These are phyloP conservation scores for Cercospora sp. DNA, from an alignment of 2,329 filamentous ascomycete species.

Conservation along the genomic window DNA sequence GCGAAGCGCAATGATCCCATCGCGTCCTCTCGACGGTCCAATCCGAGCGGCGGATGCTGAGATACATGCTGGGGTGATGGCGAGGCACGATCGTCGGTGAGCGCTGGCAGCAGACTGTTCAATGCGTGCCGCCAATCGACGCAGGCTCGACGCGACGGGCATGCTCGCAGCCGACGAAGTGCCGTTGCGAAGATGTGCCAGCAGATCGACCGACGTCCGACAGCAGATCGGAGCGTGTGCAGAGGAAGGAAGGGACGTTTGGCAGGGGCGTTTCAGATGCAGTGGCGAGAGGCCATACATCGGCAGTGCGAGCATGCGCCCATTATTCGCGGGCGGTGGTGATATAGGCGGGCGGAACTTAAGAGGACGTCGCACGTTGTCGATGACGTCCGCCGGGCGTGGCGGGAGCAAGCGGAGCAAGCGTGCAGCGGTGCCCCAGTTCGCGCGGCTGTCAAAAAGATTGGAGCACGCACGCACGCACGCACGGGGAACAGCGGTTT, in stretches of 20 bases:
- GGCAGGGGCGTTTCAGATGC: background rate
- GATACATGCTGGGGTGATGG: background rate
- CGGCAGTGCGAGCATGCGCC: background rate
- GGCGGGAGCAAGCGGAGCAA: background rate
- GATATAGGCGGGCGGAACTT: background rate
- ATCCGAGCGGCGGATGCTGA: background rate
- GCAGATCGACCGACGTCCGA: background rate
- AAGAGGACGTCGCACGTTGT: background rate
- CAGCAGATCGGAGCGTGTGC: background rate
- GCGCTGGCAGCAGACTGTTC: background rate
- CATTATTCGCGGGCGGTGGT: background rate
- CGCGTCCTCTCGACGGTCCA: background rate
- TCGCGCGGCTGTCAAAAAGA: constrained; percentile 6
- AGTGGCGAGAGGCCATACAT: background rate
- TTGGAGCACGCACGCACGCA: background rate
- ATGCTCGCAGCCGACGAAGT: background rate
- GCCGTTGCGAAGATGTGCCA: background rate
- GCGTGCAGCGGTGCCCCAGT: constrained; percentile 14
- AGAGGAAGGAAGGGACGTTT: background rate
- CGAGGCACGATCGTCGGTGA: background rate
- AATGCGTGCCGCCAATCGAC: background rate
- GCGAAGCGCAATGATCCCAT: background rate
- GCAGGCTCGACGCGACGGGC: background rate
- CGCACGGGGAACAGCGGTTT: constrained; percentile 6
- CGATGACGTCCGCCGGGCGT: constrained; percentile 10